A percentile compares a stretch with the other conserved stretches of the same genome.
phyloP scores from a whole-genome alignment of 208 protist species.

The Phytomonas serpens region DNA sequence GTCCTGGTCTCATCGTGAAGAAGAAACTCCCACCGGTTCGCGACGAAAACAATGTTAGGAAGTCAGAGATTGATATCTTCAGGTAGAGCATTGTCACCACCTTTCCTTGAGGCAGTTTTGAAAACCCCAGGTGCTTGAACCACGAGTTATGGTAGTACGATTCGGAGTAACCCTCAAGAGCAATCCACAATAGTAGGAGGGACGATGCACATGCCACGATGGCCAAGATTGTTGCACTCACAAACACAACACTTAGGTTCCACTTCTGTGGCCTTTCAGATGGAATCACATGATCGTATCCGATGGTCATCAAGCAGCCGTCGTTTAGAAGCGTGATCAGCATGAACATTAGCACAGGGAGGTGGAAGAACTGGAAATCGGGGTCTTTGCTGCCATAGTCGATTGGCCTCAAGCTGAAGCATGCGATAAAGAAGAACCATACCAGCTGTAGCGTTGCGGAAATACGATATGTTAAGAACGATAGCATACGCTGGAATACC shows the following conservation, averaged over 20 bases:
- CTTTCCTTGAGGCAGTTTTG: slow-evolving; percentile 57
- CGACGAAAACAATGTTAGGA: slow-evolving; percentile 86
- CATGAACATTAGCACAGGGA: slow-evolving; percentile 89
- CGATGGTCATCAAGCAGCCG: slow-evolving; percentile 67
- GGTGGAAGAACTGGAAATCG: slow-evolving; percentile 72
- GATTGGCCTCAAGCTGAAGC: slow-evolving; percentile 59
- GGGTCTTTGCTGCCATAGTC: slow-evolving; percentile 54
- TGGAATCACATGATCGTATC: slow-evolving; percentile 54
- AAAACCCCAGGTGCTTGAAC: slow-evolving; percentile 52
- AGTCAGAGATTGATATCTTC: slow-evolving; percentile 86
- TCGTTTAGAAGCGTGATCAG: slow-evolving; percentile 87
- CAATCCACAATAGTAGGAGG: slow-evolving; percentile 56
- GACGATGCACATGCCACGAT: slow-evolving; percentile 58
- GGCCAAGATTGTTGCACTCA: slow-evolving; percentile 44
- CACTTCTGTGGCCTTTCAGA: slow-evolving; percentile 49
- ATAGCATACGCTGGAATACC: slow-evolving; percentile 94
- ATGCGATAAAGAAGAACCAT: slow-evolving; percentile 79
- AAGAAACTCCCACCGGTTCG: slow-evolving; percentile 74
- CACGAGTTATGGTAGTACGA: slow-evolving; percentile 41
- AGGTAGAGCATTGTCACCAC: slow-evolving; percentile 83
- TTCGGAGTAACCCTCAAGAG: slow-evolving; percentile 36
- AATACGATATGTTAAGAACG: slow-evolving; percentile 76
- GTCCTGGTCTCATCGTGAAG: slow-evolving; percentile 50
- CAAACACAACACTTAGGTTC: slow-evolving; percentile 60
- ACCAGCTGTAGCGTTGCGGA: slow-evolving; percentile 76